Percentiles rank a stretch among this genome's conserved stretches.
Evolutionary conservation across 805 yeast species (phyloP).

Genomic region (Candida schatavii): DNA sequence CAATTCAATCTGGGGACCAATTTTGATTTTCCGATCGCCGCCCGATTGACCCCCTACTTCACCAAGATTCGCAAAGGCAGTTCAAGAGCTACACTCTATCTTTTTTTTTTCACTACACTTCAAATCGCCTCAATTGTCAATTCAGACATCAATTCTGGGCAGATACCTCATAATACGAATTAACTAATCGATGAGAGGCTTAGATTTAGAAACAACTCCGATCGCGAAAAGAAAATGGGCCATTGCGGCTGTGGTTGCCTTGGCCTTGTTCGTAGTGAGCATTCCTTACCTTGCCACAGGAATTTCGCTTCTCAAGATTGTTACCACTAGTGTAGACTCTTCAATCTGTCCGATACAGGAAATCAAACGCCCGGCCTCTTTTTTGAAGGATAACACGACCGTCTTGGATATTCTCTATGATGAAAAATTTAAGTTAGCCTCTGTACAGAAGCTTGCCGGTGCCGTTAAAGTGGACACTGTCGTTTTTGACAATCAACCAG

Average conservation of each 20-base stretch:
- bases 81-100: too few relatives aligned
- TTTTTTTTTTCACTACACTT: too few relatives aligned
- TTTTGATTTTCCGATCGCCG: too few relatives aligned
- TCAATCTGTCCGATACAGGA: slow-evolving; percentile 25
- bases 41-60: too few relatives aligned
- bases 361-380: slow-evolving; percentile 24
- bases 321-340: slow-evolving; percentile 13
- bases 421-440: slow-evolving; percentile 24
- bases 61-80: too few relatives aligned
- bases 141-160: too few relatives aligned
- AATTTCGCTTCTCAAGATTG: slow-evolving; percentile 10
- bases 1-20: too few relatives aligned
- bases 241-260: slow-evolving; percentile 11
- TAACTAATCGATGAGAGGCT: slow-evolving; percentile 4
- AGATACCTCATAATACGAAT: too few relatives aligned
- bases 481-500: slow-evolving; percentile 46
- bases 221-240: slow-evolving; percentile 6
- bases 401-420: slow-evolving; percentile 32
- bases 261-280: slow-evolving; percentile 10
- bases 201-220: not conserved
- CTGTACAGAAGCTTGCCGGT: slow-evolving; percentile 41
- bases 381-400: slow-evolving; percentile 25
- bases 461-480: slow-evolving; percentile 61
- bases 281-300: not conserved
- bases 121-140: too few relatives aligned